phyloP scores from a whole-genome alignment of 2,329 filamentous ascomycete genomes.

The Fusarium illudens region DNA sequence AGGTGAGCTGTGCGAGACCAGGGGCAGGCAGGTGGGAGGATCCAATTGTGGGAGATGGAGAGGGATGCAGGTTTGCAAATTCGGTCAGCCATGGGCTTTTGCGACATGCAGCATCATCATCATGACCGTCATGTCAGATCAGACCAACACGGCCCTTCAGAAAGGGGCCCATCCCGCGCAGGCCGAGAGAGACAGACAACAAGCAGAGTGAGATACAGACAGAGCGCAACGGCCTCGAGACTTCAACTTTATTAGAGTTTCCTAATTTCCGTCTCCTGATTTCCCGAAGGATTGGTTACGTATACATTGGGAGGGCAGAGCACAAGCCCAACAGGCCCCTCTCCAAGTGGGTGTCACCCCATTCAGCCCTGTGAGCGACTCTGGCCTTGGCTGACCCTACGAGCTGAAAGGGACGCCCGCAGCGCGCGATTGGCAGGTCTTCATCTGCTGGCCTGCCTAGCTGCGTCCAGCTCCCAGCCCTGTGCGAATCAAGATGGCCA shows the following conservation, averaged over 20 bases:
- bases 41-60: slow-evolving; percentile 12
- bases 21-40: slow-evolving; percentile 12
- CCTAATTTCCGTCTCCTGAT: background rate
- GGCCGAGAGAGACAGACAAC: background rate
- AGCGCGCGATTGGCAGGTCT: slow-evolving; percentile 30
- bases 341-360: slow-evolving; percentile 19
- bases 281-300: background rate
- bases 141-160: background rate
- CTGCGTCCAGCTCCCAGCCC: slow-evolving; percentile 30
- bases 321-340: slow-evolving; percentile 8
- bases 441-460: slow-evolving; percentile 29
- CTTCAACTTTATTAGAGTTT: background rate
- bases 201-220: background rate
- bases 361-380: slow-evolving; percentile 38
- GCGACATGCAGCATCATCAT: slow-evolving; percentile 18
- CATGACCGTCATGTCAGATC: background rate
- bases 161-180: slow-evolving; percentile 6
- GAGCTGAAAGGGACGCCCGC: slow-evolving; percentile 34
- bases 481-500: slow-evolving; percentile 35
- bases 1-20: slow-evolving; percentile 14
- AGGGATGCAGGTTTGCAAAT: slow-evolving; percentile 21
- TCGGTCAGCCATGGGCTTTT: slow-evolving; percentile 13
- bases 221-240: background rate
- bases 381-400: slow-evolving; percentile 15
- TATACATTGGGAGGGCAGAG: background rate